Evolutionary conservation across 768 basidiomycete genomes (phyloP), one percentile per base, ranked within the genome.

Genomic region (Boletus rubropictus): DNA sequence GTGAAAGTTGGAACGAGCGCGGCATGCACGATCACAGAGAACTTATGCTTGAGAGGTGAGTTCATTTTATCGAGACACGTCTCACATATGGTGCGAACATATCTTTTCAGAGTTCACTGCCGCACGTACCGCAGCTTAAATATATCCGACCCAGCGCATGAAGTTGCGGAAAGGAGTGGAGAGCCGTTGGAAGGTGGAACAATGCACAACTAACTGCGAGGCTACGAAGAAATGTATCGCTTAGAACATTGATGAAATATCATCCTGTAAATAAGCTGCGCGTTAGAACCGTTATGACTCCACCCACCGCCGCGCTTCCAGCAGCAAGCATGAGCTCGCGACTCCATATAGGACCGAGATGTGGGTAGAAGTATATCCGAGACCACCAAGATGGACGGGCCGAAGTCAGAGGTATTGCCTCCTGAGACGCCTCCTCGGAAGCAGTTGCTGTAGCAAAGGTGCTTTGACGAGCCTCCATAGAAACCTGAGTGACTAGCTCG

Each of bases 41-140:
- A 49, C 64, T 78, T 15, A 64, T 77, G 4, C 63, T 72, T 40
- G 80, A 81, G 42, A 71, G 78, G 78, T 69, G 28, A 39, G 68
- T 45, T 14, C 11, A 25, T 15, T 36, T 18, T 24, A 32, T 14
- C 3, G 14, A 7, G 2, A 2, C 7, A n/a, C 15, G 2, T 32
- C 27, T 25, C 4, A 29, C 8, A 14, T 27, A 7, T 25, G 24
- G 24, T 25, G 4, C 18, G 22, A 48, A 40, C 28, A 24, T 1
- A 5, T 41, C 31, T 33, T 31, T 41, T 18, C 44, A 60, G 63
- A 31, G 63, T 65, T 28, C 62, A 64, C 29, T 64, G 63, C 50
- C 56, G 63, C 33, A 54, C 58, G n/a, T 65, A 65, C 47, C 63
- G 54, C 43, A 64, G 60, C 33, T 39, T 44, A 38, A 59, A 62